Conservation (phyloP, 2,329 filamentous ascomycete species). For the Venturia oleaginea region DNA sequence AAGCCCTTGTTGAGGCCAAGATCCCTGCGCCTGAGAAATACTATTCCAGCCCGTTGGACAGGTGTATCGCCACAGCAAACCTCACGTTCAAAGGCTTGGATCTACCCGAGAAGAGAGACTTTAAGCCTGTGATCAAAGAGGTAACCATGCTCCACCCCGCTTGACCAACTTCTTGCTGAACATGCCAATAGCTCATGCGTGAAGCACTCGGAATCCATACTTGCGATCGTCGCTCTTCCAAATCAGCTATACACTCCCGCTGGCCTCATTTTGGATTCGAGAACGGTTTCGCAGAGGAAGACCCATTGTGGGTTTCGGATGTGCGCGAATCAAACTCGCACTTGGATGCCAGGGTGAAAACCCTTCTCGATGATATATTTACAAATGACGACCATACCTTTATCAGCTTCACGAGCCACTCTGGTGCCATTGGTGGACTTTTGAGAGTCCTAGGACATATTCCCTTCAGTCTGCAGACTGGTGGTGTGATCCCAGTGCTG, state of each 20-base stretch:
- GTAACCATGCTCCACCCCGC: not conserved
- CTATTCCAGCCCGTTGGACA: conserved; percentile 55
- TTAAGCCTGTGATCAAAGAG: conserved; percentile 54
- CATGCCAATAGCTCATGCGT: conserved; percentile 37
- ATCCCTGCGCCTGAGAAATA: conserved; percentile 55
- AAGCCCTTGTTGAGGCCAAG: conserved; percentile 42
- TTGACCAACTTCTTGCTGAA: not conserved
- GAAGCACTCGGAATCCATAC: conserved; percentile 61
- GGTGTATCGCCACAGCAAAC: conserved; percentile 55
- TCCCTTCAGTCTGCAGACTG: conserved; percentile 54
- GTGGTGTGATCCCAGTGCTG: conserved; percentile 58
- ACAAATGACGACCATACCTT: conserved; percentile 36
- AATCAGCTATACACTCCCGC: conserved; percentile 42
- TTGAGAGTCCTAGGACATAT: conserved; percentile 51
- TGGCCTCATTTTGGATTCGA: conserved; percentile 51
- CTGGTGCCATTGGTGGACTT: conserved; percentile 48
- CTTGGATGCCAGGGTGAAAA: conserved; percentile 39
- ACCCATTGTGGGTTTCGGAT: conserved; percentile 43
- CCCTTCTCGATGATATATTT: conserved; percentile 47
- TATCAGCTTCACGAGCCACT: conserved; percentile 50
- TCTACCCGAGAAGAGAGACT: conserved; percentile 43
- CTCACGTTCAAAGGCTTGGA: conserved; percentile 49
- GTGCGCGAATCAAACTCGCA: conserved; percentile 41
- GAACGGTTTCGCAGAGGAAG: conserved; percentile 50
- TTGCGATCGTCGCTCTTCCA: conserved; percentile 53